A percentile compares a stretch with the other conserved stretches of the same genome.
Evolutionary conservation across 176 grass and related monocot species (phyloP).

Genomic region (Oryza punctata): DNA sequence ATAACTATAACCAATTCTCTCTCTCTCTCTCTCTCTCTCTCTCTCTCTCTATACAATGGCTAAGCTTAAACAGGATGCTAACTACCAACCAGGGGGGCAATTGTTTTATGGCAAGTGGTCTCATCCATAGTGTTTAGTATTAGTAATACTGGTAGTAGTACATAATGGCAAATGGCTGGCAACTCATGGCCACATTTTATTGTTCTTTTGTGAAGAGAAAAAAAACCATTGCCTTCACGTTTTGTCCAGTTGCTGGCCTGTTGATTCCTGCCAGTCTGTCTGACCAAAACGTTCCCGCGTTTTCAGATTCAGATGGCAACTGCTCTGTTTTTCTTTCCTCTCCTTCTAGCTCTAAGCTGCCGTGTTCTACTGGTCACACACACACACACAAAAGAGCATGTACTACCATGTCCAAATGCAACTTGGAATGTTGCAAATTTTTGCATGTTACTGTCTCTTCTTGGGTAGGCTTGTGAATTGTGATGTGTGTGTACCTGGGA

Average conservation of each 20-base stretch:
- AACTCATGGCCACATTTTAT: background rate
- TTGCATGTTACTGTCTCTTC: background rate
- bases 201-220: background rate
- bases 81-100: background rate
- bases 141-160: background rate
- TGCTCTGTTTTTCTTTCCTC: background rate
- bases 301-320: conserved; percentile 35
- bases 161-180: conserved; percentile 32
- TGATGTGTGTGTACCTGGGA: too few relatives aligned
- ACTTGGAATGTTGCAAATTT: background rate
- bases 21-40: conserved; percentile 15
- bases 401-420: background rate
- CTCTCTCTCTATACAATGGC: background rate
- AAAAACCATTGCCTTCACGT: background rate
- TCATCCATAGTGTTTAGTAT: background rate
- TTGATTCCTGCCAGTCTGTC: conserved; percentile 45
- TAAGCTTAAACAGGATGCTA: conserved; percentile 11
- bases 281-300: background rate
- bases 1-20: conserved; percentile 11
- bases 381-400: background rate
- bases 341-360: background rate
- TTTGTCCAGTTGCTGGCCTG: conserved; percentile 33
- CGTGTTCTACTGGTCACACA: conserved; percentile 10
- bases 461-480: background rate
- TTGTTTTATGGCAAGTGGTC: conserved; percentile 40